phyloP scores from a whole-genome alignment of 2,329 filamentous ascomycete genomes.

The Verticillium zaregamsianum region DNA sequence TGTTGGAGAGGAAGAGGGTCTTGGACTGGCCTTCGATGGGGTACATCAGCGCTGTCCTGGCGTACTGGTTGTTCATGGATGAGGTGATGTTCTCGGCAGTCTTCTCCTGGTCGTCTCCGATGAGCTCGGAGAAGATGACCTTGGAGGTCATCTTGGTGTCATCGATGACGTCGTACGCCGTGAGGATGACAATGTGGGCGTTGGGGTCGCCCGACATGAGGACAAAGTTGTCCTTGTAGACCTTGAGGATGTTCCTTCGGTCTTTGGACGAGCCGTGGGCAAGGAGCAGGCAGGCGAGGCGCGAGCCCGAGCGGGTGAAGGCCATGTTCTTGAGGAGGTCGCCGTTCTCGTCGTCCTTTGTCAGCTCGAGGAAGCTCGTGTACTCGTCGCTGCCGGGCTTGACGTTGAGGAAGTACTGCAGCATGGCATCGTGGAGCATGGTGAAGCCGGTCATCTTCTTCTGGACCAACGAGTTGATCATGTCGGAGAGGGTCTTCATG shows the following conservation, averaged over 20 bases:
- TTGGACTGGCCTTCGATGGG: constrained; percentile 68
- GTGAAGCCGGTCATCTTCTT: constrained; percentile 97
- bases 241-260: constrained; percentile 80
- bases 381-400: constrained; percentile 76
- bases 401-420: constrained; percentile 87
- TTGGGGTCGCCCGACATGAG: constrained; percentile 76
- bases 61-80: constrained; percentile 61
- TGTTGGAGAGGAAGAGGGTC: constrained; percentile 55
- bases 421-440: constrained; percentile 96
- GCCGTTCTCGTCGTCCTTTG: constrained; percentile 88
- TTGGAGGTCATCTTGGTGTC: constrained; percentile 88
- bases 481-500: constrained; percentile 76
- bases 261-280: constrained; percentile 89
- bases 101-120: constrained; percentile 65
- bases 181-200: constrained; percentile 76
- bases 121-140: constrained; percentile 79
- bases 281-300: constrained; percentile 75
- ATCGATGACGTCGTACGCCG: constrained; percentile 87
- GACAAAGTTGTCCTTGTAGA: constrained; percentile 85
- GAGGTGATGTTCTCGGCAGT: constrained; percentile 61
- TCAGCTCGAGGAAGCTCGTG: constrained; percentile 79
- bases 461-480: constrained; percentile 90
- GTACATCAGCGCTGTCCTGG: constrained; percentile 69
- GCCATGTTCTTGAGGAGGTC: constrained; percentile 93
- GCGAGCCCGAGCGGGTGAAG: constrained; percentile 85